Percentiles rank a stretch among this genome's conserved stretches.
Conservation (phyloP, 73 alveolate species). For the Tetrahymena elliotti region DNA sequence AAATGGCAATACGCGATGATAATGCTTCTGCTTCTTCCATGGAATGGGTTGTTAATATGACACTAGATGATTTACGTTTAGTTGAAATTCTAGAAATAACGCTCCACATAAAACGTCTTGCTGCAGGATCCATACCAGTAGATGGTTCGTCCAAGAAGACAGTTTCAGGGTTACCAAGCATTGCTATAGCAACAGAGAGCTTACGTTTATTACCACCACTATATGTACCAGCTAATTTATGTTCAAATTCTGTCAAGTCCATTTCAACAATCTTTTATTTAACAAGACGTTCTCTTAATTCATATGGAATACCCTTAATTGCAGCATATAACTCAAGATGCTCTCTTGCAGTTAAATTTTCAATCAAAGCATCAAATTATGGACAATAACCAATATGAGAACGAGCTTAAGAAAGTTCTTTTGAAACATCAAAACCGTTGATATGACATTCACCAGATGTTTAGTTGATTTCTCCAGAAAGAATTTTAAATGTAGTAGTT, state of each 20-base stretch:
- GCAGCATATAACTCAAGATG: conserved; percentile 89
- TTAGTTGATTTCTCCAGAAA: conserved; percentile 86
- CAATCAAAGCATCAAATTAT: conserved; percentile 92
- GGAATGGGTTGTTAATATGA: conserved; percentile 88
- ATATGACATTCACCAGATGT: conserved; percentile 78
- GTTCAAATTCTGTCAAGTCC: conserved; percentile 74
- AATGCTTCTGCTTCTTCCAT: conserved; percentile 97
- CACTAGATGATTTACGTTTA: conserved; percentile 78
- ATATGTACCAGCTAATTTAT: conserved; percentile 76
- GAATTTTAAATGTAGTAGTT: conserved; percentile 92
- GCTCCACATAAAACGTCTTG: conserved; percentile 96
- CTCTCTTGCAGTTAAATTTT: conserved; percentile 88
- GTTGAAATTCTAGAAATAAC: conserved; percentile 87
- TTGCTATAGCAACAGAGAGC: conserved; percentile 96
- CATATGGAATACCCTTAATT: conserved; percentile 86
- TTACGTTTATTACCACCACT: conserved; percentile 98
- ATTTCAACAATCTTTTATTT: conserved; percentile 78
- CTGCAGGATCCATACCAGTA: conserved; percentile 99
- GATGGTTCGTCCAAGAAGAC: conserved; percentile 97
- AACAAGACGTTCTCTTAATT: conserved; percentile 56
- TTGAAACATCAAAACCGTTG: conserved; percentile 72
- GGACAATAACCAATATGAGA: conserved; percentile 96
- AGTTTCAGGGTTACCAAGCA: conserved; percentile 98
- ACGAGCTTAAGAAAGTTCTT: conserved; percentile 75
- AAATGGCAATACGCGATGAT: conserved; percentile 83